Conservation (phyloP, 2,329 filamentous ascomycete genomes). For the Microcyclosporella mali region DNA sequence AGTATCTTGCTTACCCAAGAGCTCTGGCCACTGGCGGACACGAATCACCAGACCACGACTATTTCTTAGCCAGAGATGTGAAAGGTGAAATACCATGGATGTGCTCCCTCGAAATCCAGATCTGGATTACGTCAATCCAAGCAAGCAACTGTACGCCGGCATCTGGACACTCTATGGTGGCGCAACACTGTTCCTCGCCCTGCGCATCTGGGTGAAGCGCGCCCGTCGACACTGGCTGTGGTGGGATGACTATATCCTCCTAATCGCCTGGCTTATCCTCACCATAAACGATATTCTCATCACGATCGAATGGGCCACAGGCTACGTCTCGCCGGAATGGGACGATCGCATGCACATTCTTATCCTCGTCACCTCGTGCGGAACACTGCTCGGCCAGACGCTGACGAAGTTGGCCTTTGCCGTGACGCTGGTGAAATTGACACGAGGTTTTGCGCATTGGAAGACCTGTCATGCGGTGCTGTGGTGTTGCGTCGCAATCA, state of each 20-base stretch:
- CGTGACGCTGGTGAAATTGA: slow-evolving; percentile 39
- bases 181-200: slow-evolving; percentile 32
- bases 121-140: slow-evolving; percentile 31
- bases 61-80: background rate
- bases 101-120: slow-evolving; percentile 6
- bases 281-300: slow-evolving; percentile 45
- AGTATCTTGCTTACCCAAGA: too few species aligned
- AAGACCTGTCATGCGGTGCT: slow-evolving; percentile 29
- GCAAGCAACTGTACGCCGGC: slow-evolving; percentile 33
- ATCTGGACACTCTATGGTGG: slow-evolving; percentile 36
- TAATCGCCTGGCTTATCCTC: slow-evolving; percentile 36
- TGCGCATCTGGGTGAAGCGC: slow-evolving; percentile 35
- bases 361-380: slow-evolving; percentile 41
- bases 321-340: slow-evolving; percentile 45
- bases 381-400: slow-evolving; percentile 34
- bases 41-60: too few species aligned
- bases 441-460: slow-evolving; percentile 30
- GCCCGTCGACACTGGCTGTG: slow-evolving; percentile 35
- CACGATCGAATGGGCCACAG: slow-evolving; percentile 43
- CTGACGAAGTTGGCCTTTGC: slow-evolving; percentile 36
- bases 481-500: slow-evolving; percentile 46
- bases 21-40: too few species aligned
- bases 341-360: slow-evolving; percentile 50
- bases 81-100: background rate
- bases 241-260: slow-evolving; percentile 37